phyloP scores from a whole-genome alignment of 768 basidiomycete species.

The Lentinula sp. region DNA sequence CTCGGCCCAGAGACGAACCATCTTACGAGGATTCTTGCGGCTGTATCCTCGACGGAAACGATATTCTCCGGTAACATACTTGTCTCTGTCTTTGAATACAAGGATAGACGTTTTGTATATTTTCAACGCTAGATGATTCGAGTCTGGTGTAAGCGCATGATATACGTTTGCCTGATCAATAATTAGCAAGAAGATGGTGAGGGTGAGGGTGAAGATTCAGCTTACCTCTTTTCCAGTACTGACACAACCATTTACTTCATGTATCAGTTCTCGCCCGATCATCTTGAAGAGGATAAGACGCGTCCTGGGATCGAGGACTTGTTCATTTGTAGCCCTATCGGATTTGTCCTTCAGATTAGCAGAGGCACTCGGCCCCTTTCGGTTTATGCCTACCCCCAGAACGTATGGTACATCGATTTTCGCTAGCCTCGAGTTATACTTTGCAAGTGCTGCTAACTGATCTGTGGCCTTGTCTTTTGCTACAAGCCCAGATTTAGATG shows the following conservation, averaged over 20 bases:
- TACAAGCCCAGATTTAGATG: constrained; percentile 16
- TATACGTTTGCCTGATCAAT: constrained; percentile 86
- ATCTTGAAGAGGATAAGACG: constrained; percentile 93
- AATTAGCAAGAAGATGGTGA: neutral
- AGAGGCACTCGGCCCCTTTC: constrained; percentile 85
- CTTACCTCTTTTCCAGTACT: constrained; percentile 95
- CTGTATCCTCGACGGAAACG: constrained; percentile 91
- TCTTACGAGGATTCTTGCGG: constrained; percentile 91
- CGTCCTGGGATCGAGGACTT: constrained; percentile 95
- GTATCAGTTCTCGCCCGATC: constrained; percentile 83
- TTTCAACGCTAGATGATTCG: constrained; percentile 80
- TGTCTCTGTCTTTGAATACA: constrained; percentile 94
- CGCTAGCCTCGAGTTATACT: constrained; percentile 69
- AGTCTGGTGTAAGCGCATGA: constrained; percentile 61
- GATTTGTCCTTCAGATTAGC: constrained; percentile 94
- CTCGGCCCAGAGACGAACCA: constrained; percentile 98
- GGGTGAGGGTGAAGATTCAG: constrained; percentile 11
- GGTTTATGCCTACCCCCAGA: constrained; percentile 71
- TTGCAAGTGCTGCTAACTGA: constrained; percentile 69
- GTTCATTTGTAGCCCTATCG: constrained; percentile 94
- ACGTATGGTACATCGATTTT: constrained; percentile 72
- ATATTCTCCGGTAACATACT: constrained; percentile 93
- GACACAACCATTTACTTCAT: constrained; percentile 92
- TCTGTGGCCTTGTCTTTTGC: constrained; percentile 58
- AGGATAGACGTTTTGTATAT: constrained; percentile 99